Conservation (phyloP, 208 protist species). For the Acanthamoeba lenticulata region DNA sequence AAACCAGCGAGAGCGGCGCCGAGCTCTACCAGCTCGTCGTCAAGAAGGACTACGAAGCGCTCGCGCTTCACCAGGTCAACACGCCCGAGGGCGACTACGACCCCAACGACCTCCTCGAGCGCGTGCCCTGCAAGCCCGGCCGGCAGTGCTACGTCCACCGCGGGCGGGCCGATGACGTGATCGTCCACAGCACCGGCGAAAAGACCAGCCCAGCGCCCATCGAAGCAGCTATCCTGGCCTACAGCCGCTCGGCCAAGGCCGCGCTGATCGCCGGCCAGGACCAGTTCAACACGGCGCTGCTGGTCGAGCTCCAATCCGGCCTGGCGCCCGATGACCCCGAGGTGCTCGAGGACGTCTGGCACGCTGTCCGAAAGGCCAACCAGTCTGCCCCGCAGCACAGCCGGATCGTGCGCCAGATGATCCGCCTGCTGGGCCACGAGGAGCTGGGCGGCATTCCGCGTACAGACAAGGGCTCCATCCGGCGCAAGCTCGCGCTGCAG, state of each 20-base stretch:
- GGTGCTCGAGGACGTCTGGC: background rate
- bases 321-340: background rate
- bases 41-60: background rate
- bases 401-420: background rate
- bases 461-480: background rate
- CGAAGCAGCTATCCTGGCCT: background rate
- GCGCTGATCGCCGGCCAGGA: background rate
- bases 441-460: background rate
- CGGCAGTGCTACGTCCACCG: background rate
- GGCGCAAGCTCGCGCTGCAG: background rate
- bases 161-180: background rate
- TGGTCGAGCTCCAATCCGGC: background rate
- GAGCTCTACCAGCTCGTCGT: background rate
- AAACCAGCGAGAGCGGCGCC: no score
- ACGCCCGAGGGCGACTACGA: constrained; percentile 14
- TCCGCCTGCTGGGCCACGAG: background rate
- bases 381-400: constrained; percentile 3
- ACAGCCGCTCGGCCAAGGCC: background rate
- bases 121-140: background rate
- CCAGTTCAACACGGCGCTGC: background rate
- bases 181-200: constrained; percentile 15
- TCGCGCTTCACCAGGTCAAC: background rate
- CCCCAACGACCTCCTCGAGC: background rate
- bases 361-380: background rate
- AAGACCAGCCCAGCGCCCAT: background rate